phyloP scores from a whole-genome alignment of 2,329 filamentous ascomycete species.

The Cercospora zeae-maydis region DNA sequence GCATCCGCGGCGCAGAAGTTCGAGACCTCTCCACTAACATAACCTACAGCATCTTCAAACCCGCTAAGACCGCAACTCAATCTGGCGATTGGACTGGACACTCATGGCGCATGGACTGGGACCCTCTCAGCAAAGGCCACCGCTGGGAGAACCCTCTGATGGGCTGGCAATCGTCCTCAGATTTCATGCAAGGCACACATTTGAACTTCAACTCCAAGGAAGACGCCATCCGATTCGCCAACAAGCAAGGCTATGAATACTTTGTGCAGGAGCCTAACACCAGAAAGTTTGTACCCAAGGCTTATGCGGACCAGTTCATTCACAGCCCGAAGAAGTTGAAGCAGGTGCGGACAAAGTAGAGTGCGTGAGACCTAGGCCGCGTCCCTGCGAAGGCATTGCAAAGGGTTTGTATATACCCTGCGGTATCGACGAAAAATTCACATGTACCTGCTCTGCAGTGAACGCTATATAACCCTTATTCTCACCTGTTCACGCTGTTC shows the following conservation, averaged over 20 bases:
- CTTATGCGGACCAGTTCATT: constrained; percentile 94
- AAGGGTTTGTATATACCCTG: constrained; percentile 9
- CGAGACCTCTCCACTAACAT: neutral
- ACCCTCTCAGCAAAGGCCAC: constrained; percentile 85
- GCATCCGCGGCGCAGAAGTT: neutral
- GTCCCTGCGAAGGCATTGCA: neutral
- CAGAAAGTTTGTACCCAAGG: constrained; percentile 82
- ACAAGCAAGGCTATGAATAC: constrained; percentile 99
- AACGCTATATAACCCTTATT: neutral
- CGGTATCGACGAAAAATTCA: constrained; percentile 6
- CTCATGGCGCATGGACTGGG: constrained; percentile 98
- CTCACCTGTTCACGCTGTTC: neutral
- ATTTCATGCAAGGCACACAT: constrained; percentile 91
- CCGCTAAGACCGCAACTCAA: constrained; percentile 91
- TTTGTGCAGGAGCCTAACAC: constrained; percentile 96
- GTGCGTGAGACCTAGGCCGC: neutral
- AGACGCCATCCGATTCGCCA: constrained; percentile 88
- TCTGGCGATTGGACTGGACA: constrained; percentile 81
- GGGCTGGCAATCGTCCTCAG: constrained; percentile 95
- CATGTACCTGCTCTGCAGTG: neutral
- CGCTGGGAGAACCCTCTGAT: constrained; percentile 98
- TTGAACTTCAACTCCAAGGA: constrained; percentile 90
- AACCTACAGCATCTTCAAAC: constrained; percentile 74
- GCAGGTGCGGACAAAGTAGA: constrained; percentile 74
- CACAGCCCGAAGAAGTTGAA: constrained; percentile 85